Base-by-base conservation (phyloP, 1,284 basidiomycete genomes). In the Heterobasidion annosum region DNA sequence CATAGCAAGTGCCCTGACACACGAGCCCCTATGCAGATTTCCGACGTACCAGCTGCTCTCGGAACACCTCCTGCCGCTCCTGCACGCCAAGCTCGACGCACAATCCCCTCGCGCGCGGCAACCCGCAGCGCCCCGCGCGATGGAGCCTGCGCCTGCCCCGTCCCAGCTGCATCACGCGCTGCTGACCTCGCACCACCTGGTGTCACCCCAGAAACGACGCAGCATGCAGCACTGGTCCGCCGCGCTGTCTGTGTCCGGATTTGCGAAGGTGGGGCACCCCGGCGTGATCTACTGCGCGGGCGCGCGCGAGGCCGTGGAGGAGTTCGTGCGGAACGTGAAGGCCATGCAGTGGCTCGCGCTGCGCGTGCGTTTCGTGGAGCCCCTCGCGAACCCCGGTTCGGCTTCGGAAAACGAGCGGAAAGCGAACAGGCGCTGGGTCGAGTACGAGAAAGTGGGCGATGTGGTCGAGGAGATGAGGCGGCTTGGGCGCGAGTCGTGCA, bases 311-410 rank as follows among this genome's bases (percentile, higher is more conserved):
- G 70, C 77, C 53, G 69, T 90, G 16, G 76, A 81, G 59, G 81
- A 83, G 58, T 88, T 88, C 61, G 77, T 85, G 2, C 67, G 65
- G 15, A 83, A 83, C 54, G 77, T 90, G 52, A 87, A 83, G 64
- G 76, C 74, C 25, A 88, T 88, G 86, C 84, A 88, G 61, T 90
- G 87, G 88, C 72, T 89, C 0, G 86, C 86, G 10, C 66, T 90
- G 57, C 73, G 77, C 47, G 67, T 87, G n/a, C 66, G 85, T 16
- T 82, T 88, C 58, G 62, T 80, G 18, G 82, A 85, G 58, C 67
- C 70, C 8, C 48, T 75, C 1, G 37, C 42, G 16, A 34, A 34
- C 34, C 12, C 33, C 32, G 34, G 10, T 10, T 8, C 9, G 19
- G 18, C 45, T 10, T n/a, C n/a, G 35, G 25, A 25, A 32, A 42